A percentile compares a stretch with the other conserved stretches of the same genome.
Evolutionary conservation across 805 yeast species (phyloP).

Genomic region (Spathaspora girioi): DNA sequence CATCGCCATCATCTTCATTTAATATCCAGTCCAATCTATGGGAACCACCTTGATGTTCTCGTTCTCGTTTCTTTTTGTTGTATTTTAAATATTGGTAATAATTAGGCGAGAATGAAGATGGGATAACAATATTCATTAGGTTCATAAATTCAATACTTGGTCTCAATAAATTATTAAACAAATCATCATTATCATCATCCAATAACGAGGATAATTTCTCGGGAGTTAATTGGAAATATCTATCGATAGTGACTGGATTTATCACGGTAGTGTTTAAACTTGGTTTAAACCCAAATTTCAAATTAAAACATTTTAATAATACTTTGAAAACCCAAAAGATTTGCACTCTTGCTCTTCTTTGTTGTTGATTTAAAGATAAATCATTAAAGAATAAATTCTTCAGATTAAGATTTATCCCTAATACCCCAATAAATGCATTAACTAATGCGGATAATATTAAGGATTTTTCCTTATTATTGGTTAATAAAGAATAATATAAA

Average conservation of each 20-base stretch:
- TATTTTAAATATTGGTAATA: constrained; percentile 40
- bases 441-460: constrained; percentile 34
- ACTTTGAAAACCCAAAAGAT: constrained; percentile 47
- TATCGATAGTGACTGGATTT: constrained; percentile 44
- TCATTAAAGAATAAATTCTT: constrained; percentile 44
- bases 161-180: constrained; percentile 33
- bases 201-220: constrained; percentile 36
- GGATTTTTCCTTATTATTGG: constrained; percentile 40
- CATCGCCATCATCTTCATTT: constrained; percentile 46
- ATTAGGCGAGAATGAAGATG: constrained; percentile 44
- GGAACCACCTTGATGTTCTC: not conserved
- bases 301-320: constrained; percentile 37
- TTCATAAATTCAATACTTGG: constrained; percentile 44
- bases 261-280: constrained; percentile 44
- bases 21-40: constrained; percentile 39
- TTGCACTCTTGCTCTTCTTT: constrained; percentile 37
- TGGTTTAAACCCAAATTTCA: constrained; percentile 44
- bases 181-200: constrained; percentile 24
- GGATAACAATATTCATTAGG: constrained; percentile 41
- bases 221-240: constrained; percentile 43
- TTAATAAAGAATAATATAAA: constrained; percentile 44
- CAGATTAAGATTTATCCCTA: constrained; percentile 40
- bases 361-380: constrained; percentile 35
- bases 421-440: constrained; percentile 41
- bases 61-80: constrained; percentile 16